Base-by-base conservation (phyloP, 148 eudicot genomes). In the Rhododendron henanense region DNA sequence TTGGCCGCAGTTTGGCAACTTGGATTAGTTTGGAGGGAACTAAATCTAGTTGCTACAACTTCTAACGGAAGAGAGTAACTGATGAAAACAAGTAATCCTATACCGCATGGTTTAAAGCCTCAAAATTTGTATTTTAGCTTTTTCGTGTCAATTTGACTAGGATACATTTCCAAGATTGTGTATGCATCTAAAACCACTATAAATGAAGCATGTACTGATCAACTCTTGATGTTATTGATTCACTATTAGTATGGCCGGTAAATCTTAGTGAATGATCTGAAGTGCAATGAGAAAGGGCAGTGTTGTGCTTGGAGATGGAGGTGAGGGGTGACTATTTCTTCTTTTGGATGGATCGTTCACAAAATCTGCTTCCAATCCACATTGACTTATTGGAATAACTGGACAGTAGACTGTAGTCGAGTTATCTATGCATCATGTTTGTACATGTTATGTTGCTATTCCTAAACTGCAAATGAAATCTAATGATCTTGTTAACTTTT, bases 401-500 rank as follows among this genome's bases (percentile, higher is more conserved):
- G 48, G 35, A 53, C 35, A 33, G 35, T 33, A 33, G 35, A 33
- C 28, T 74, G 0, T 9, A 18, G 25, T 25, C 10, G 31, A 16
- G 65, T 37, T 50, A 55, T 14, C 1, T 7, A 48, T 18, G 44
- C 15, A 31, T 35, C 18, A 73, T 73, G 16, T 37, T 73, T 73
- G 13, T 25, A 47, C 4, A 78, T 77, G 28, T 1, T 9, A 78
- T 78, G 13, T 19, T 9, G 35, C 57, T 79, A 23, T 48, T 9
- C 25, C 19, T 47, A 23, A 28, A 94, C 85, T 94, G 89, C 92
- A 44, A 78, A 45, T 78, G 81, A 23, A 63, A 78, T 78, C 51
- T 39, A 44, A 75, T 39, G 79, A 39, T 19, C 21, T 23, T 10
- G 33, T 78, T 73, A 73, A 73, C 78, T 73, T 73, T 8, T 78